Conservation (phyloP, 2,329 filamentous ascomycete species). For the Ophiostoma ulmi region DNA sequence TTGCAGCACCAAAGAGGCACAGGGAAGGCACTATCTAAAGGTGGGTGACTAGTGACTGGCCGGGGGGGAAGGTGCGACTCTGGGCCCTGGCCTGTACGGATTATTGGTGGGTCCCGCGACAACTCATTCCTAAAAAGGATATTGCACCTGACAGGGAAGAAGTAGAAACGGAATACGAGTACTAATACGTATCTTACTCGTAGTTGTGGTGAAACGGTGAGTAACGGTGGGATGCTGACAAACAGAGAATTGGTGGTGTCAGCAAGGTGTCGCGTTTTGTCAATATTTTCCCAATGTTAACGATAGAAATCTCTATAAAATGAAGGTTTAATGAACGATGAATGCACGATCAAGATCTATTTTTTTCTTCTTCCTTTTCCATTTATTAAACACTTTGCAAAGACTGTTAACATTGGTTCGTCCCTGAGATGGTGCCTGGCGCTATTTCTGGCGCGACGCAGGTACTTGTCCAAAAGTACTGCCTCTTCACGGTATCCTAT, state of each 20-base stretch:
- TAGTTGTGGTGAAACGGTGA: background rate
- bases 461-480: slow-evolving; percentile 10
- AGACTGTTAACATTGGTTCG: background rate
- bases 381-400: background rate
- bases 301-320: too few species aligned
- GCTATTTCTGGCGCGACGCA: slow-evolving; percentile 13
- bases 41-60: slow-evolving; percentile 5
- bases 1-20: background rate
- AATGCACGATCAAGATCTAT: too few species aligned
- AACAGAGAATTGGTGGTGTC: background rate
- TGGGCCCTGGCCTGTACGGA: slow-evolving; percentile 11
- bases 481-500: background rate
- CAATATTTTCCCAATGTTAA: background rate
- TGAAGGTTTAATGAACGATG: too few species aligned
- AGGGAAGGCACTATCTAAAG: background rate
- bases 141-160: slow-evolving; percentile 12
- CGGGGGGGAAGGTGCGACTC: slow-evolving; percentile 10
- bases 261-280: background rate
- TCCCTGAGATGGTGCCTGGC: slow-evolving; percentile 12
- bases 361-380: too few species aligned
- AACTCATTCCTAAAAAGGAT: slow-evolving; percentile 7
- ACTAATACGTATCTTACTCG: background rate
- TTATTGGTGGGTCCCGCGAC: slow-evolving; percentile 3
- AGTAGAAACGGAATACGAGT: background rate
- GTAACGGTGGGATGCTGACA: background rate